Conservation (phyloP, 1,139 yeast species). For the Sugiyamaella pinicola region DNA sequence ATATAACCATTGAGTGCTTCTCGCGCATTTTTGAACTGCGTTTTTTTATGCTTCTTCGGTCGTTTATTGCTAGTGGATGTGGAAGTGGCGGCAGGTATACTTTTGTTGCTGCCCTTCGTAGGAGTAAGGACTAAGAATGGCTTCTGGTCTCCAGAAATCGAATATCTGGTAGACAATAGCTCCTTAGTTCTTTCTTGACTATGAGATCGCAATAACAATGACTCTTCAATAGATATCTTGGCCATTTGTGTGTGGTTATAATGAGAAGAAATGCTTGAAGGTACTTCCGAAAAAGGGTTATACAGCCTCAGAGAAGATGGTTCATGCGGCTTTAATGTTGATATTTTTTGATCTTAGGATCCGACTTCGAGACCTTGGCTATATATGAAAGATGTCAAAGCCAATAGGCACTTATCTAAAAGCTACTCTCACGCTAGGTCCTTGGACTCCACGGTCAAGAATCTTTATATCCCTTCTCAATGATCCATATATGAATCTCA, state of each 20-base stretch:
- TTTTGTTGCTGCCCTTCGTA: slow-evolving; percentile 41
- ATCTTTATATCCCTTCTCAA: slow-evolving; percentile 50
- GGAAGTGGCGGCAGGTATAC: slow-evolving; percentile 28
- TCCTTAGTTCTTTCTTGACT: slow-evolving; percentile 49
- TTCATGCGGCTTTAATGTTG: background rate
- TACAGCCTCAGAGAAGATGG: background rate
- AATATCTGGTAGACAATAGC: slow-evolving; percentile 58
- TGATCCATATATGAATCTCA: slow-evolving; percentile 78
- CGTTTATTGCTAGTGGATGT: slow-evolving; percentile 23
- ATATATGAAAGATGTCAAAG: background rate
- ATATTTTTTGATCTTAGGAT: background rate
- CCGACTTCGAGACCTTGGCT: background rate
- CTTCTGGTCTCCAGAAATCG: slow-evolving; percentile 59
- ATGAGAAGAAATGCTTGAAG: background rate
- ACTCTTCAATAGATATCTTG: slow-evolving; percentile 48
- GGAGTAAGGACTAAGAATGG: slow-evolving; percentile 56
- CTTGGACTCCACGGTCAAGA: slow-evolving; percentile 19
- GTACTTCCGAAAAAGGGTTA: background rate
- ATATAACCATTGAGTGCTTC: slow-evolving; percentile 22
- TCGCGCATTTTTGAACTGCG: slow-evolving; percentile 19
- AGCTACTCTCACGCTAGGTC: slow-evolving; percentile 8
- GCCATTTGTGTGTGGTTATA: slow-evolving; percentile 3
- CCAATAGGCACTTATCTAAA: slow-evolving; percentile 4
- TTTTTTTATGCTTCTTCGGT: background rate
- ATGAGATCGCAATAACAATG: slow-evolving; percentile 55